Evolutionary conservation across 1,284 basidiomycete genomes (phyloP).

Genomic region (Termitomyces sp.): DNA sequence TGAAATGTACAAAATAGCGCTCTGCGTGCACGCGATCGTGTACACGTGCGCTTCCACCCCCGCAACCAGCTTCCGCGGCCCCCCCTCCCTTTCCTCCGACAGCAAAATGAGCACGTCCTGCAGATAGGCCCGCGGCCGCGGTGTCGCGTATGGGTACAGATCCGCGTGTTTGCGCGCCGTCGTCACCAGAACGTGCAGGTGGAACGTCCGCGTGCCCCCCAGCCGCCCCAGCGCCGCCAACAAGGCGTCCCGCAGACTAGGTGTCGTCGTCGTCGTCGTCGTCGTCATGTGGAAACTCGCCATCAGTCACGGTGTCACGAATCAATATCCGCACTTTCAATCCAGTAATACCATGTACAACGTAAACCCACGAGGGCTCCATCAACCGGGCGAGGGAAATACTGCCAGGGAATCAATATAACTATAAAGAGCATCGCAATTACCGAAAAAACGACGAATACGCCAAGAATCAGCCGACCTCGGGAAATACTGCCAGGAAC

Average conservation of each 20-base stretch:
- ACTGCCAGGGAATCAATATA: too few relatives aligned
- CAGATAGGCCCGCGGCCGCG: slow-evolving; percentile 57
- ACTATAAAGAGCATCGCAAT: too few relatives aligned
- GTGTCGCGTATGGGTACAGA: slow-evolving; percentile 72
- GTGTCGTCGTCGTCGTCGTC: background rate
- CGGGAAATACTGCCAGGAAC: too few relatives aligned
- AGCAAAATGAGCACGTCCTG: slow-evolving; percentile 76
- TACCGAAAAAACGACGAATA: too few relatives aligned
- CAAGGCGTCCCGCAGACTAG: slow-evolving; percentile 60
- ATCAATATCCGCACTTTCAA: too few relatives aligned
- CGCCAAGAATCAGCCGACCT: too few relatives aligned
- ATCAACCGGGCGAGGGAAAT: too few relatives aligned
- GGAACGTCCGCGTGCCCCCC: slow-evolving; percentile 65
- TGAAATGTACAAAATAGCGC: slow-evolving; percentile 83
- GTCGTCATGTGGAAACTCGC: too few relatives aligned
- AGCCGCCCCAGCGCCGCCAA: slow-evolving; percentile 50
- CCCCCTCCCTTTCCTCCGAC: slow-evolving; percentile 50
- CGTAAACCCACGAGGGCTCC: too few relatives aligned
- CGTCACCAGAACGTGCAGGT: slow-evolving; percentile 72
- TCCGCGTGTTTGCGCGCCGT: slow-evolving; percentile 63
- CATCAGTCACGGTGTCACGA: too few relatives aligned
- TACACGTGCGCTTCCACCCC: slow-evolving; percentile 85
- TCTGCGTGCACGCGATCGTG: slow-evolving; percentile 62
- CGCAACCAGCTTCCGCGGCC: slow-evolving; percentile 59
- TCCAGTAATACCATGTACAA: too few relatives aligned